phyloP scores from a whole-genome alignment of 75 land plant species.

The Cryptomeria japonica region DNA sequence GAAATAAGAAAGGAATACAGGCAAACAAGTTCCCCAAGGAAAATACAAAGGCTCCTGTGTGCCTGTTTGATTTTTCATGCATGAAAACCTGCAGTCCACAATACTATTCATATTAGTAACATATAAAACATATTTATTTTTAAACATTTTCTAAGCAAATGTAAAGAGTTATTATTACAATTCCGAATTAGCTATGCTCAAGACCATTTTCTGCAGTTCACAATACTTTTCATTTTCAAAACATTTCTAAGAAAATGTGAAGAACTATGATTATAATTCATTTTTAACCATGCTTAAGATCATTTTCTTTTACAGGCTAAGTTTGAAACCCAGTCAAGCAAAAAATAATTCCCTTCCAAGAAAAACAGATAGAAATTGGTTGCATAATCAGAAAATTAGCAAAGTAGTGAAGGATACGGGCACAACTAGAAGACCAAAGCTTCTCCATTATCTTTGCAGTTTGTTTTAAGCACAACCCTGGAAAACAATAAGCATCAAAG shows the following conservation, averaged over 20 bases:
- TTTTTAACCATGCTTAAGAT: background rate
- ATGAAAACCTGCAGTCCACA: conserved; percentile 50
- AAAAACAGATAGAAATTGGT: background rate
- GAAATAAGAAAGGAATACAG: conserved; percentile 74
- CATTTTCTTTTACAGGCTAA: background rate
- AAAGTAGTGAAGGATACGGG: background rate
- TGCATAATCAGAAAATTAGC: background rate
- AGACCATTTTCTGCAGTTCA: conserved; percentile 30
- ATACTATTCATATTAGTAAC: background rate
- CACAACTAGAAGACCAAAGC: background rate
- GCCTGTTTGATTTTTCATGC: conserved; percentile 58
- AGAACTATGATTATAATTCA: background rate
- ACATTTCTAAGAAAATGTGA: background rate
- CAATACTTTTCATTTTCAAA: background rate
- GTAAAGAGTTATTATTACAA: background rate
- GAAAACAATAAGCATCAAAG: background rate
- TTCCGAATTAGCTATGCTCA: background rate
- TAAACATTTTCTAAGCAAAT: background rate
- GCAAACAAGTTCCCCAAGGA: conserved; percentile 68
- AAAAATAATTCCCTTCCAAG: background rate
- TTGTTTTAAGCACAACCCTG: background rate
- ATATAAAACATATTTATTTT: background rate
- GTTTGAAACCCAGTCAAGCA: background rate
- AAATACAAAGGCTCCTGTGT: conserved; percentile 59
- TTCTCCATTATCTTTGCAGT: background rate